Evolutionary conservation across 139 green algal genomes (phyloP), one percentile per base, ranked within the genome.

Genomic region (Gonium pectorale): DNA sequence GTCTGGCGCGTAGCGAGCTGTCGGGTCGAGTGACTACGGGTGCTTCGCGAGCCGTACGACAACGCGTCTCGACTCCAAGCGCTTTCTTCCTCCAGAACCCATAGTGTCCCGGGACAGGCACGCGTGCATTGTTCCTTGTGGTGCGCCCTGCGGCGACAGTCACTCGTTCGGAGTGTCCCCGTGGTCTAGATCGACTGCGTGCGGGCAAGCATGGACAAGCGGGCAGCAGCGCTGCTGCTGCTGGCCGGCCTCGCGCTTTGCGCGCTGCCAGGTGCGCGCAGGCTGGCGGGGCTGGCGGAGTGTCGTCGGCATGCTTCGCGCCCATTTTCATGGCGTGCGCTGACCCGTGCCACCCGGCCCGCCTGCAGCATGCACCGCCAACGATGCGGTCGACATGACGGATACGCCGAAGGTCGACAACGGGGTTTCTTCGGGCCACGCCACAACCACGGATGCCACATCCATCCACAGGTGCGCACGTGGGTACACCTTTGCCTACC

Each of bases 401-500:
- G 69, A 35, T 21, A 63, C 66, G 26, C 88, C 88, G 5, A 87
- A 89, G 52, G 88, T 92, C 1, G 74, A 74, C 27, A 59, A 77
- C 31, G 81, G 69, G 5, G 54, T 86, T 1, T 52, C 85, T 21
- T 77, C 79, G 24, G 63, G 79, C 2, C 64, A 75, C 56, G 80
- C 49, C n/a, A 88, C 82, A 41, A 74, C 74, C 41, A 90, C 89
- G 13, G 86, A 92, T 31, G 31, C 86, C 37, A 79, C 66, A 27
- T 73, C 81, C n/a, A 43, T 86, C 27, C 75, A 86, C 33, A 81
- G 89, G 85, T 90, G 73, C 49, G 85, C 22, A 19, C 22, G 2
- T 54, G 19, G 21, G 13, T 73, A 41, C 40, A 38, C 27, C 27
- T 69, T 17, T 24, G 19, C 26, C 22, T 9, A 21, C 59, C n/a